Evolutionary conservation across 495 filamentous ascomycete species (phyloP).

Genomic region (Neurospora sp.): DNA sequence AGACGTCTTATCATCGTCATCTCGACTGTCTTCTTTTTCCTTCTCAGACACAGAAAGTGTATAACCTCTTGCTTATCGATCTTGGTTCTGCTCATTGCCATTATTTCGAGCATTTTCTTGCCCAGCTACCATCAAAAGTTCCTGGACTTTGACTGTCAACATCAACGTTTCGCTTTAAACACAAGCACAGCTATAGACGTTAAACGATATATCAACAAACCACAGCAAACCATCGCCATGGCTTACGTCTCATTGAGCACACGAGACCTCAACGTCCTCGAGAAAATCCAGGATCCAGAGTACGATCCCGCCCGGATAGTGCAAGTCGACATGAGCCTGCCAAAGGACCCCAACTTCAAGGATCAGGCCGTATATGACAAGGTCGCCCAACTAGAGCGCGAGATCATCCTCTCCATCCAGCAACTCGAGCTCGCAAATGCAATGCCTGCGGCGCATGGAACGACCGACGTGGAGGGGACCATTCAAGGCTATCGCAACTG

Average conservation of each 20-base stretch:
- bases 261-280: constrained; percentile 62
- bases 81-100: neutral
- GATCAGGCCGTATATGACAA: constrained; percentile 28
- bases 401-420: constrained; percentile 41
- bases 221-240: constrained; percentile 25
- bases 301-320: constrained; percentile 45
- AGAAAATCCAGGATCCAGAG: constrained; percentile 74
- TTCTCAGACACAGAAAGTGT: neutral
- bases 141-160: neutral
- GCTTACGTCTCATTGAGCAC: constrained; percentile 45
- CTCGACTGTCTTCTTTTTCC: neutral
- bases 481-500: constrained; percentile 29
- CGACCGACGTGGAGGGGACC: constrained; percentile 11
- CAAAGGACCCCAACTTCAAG: constrained; percentile 49
- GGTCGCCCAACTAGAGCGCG: constrained; percentile 30
- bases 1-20: neutral
- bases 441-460: constrained; percentile 18
- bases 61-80: neutral
- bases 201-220: neutral
- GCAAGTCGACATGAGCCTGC: constrained; percentile 46
- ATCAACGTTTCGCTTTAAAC: neutral
- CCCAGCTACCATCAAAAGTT: neutral
- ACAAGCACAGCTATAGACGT: neutral
- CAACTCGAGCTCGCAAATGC: constrained; percentile 38
- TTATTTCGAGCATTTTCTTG: neutral